A percentile compares a stretch with the other conserved stretches of the same genome.
phyloP scores from a whole-genome alignment of 306 rosid species.

The Ochetophila trinervis region DNA sequence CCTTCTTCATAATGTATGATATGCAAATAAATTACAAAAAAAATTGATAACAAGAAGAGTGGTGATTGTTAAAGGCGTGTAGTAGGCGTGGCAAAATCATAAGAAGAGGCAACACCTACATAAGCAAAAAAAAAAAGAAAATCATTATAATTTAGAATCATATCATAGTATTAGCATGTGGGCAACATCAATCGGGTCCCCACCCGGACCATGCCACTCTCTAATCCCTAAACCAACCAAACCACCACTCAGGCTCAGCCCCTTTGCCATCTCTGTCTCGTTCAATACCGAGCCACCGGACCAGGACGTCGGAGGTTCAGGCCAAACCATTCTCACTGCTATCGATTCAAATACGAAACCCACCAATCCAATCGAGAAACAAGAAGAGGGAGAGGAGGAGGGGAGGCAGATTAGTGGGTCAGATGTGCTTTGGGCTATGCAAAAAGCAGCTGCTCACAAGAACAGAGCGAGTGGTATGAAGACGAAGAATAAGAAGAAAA shows the following conservation, averaged over 20 bases:
- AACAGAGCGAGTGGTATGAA: constrained; percentile 11
- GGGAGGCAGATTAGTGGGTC: constrained; percentile 52
- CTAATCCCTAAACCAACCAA: constrained; percentile 30
- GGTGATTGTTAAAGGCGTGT: too few species aligned
- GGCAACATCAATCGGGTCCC: constrained; percentile 19
- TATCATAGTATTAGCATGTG: constrained; percentile 20
- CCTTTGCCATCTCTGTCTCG: constrained; percentile 22
- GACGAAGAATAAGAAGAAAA: constrained; percentile 31
- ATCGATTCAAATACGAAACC: constrained; percentile 28
- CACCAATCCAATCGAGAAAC: not conserved
- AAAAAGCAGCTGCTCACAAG: constrained; percentile 45
- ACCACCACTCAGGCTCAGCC: not conserved
- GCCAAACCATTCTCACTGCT: constrained; percentile 21
- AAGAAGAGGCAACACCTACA: not conserved
- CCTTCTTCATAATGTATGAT: too few species aligned
- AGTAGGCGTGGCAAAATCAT: not conserved
- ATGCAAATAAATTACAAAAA: too few species aligned
- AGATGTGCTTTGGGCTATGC: constrained; percentile 66
- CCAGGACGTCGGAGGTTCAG: constrained; percentile 28
- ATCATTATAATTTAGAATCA: not conserved
- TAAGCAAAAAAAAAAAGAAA: not conserved
- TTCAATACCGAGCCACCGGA: constrained; percentile 31
- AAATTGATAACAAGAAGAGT: too few species aligned
- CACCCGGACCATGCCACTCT: constrained; percentile 8
- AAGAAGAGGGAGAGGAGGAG: constrained; percentile 17